Base-by-base conservation (phyloP, 805 yeast genomes). In the Barnettozyma siamensis region DNA sequence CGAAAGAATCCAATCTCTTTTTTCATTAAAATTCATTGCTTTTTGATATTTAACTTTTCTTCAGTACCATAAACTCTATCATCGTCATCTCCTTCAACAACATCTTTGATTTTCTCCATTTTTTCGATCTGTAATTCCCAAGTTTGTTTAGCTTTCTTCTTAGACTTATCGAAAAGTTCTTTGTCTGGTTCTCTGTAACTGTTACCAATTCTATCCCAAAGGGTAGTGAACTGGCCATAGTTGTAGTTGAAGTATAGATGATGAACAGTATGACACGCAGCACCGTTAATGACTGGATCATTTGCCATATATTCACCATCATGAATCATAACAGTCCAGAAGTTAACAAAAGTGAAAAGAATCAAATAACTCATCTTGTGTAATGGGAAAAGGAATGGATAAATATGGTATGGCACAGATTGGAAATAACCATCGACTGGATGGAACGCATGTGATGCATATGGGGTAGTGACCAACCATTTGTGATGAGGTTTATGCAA, bases 241-340 rank as follows among this genome's bases (percentile, higher is more conserved):
- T 93, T 93, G 69, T 93, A 93, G 73, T 91, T 91, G 78, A 93
- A 93, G 68, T 93, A 93, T 54, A 93, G 68, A 62, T 93, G 99
- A 66, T 93, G 99, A 36, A 91, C 80, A 1, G 99, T 89, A 69
- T 93, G 99, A 65, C 98, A 91, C 6, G 99, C 99, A 15, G 98
- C 89, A 56, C 99, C 99, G 65, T 93, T 93, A 51, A 93, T 83
- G 44, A 88, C 76, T 7, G 97, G 96, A 62, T 88, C 95, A 63
- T 87, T 84, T 33, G 96, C 84, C 71, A 91, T 64, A 64, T 88
- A 93, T 62, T 89, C 93, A 50, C 99, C 99, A 60, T 93, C 99
- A 65, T 93, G 99, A 59, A 93, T 93, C 93, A 91, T 84, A 33
- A 93, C 95, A 12, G 99, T 87, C 99, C 99, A 93, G 63, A 91